A percentile compares a stretch with the other conserved stretches of the same genome.
These are phyloP conservation scores for Polyporus tsugae DNA, from an alignment of 1,284 basidiomycete species.

Conservation along the genomic window DNA sequence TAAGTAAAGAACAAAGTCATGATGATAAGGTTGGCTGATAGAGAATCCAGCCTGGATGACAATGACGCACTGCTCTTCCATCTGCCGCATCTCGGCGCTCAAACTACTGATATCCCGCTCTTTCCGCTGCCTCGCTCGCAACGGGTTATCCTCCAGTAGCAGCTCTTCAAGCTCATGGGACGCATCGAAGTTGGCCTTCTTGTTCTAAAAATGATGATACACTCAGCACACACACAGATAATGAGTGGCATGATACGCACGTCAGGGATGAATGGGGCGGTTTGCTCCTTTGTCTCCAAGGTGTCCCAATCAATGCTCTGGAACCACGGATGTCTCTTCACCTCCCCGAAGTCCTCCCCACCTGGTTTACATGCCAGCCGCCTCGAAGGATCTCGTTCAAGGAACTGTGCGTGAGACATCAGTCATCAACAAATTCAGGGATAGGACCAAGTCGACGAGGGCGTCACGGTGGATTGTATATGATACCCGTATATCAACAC, in stretches of 20 bases:
- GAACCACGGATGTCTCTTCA: conserved; percentile 91
- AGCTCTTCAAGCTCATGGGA: conserved; percentile 98
- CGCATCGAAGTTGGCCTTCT: conserved; percentile 99
- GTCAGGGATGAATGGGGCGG: conserved; percentile 92
- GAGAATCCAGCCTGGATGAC: conserved; percentile 11
- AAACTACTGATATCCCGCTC: conserved; percentile 84
- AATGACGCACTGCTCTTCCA: conserved; percentile 93
- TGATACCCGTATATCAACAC: background rate
- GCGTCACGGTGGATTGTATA: background rate
- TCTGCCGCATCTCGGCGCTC: conserved; percentile 91
- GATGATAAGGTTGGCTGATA: conserved; percentile 12
- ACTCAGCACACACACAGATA: conserved; percentile 3
- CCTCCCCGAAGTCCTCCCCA: conserved; percentile 80
- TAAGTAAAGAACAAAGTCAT: background rate
- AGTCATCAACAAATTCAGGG: conserved; percentile 18
- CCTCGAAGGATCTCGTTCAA: conserved; percentile 86
- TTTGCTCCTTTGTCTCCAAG: conserved; percentile 81
- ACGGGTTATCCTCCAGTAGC: conserved; percentile 94
- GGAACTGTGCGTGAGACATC: conserved; percentile 58
- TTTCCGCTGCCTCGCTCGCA: conserved; percentile 94
- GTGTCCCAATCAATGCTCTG: conserved; percentile 86
- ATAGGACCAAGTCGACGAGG: background rate
- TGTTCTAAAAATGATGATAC: conserved; percentile 62
- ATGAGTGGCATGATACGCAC: conserved; percentile 53
- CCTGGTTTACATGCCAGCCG: conserved; percentile 85